Evolutionary conservation across 2,329 filamentous ascomycete species (phyloP).

Genomic region (Trichophyton benhamiae): DNA sequence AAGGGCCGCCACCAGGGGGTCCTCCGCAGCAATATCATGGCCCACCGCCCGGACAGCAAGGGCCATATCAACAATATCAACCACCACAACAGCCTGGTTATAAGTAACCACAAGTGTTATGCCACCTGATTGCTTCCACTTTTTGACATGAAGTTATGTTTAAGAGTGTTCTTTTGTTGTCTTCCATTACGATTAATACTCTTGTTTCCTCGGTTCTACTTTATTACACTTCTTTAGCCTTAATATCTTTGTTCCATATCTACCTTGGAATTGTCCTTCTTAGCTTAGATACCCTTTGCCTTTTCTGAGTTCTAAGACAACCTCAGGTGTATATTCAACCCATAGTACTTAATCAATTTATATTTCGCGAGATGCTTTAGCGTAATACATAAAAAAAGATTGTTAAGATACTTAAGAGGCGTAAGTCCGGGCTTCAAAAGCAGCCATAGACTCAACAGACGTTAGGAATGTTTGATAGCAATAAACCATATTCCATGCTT

Average conservation of each 20-base stretch:
- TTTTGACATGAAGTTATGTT: neutral
- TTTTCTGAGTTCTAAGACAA: neutral
- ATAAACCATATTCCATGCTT: conserved; percentile 1
- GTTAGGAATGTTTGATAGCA: neutral
- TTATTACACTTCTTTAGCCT: neutral
- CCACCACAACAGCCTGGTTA: conserved; percentile 10
- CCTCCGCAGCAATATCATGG: conserved; percentile 3
- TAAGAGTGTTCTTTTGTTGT: neutral
- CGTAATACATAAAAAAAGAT: neutral
- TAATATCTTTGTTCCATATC: neutral
- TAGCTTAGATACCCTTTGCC: neutral
- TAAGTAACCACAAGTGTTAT: conserved; percentile 3
- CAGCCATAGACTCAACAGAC: neutral
- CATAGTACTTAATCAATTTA: neutral
- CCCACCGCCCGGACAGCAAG: neutral
- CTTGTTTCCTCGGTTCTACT: neutral
- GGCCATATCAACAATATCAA: conserved; percentile 4
- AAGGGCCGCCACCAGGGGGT: conserved; percentile 2
- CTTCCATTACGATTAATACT: no score
- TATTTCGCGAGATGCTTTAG: neutral
- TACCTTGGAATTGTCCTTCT: neutral
- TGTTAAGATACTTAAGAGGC: neutral
- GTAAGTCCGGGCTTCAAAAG: neutral
- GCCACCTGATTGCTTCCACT: neutral
- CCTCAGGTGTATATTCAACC: neutral